phyloP scores from a whole-genome alignment of 305 asterid genomes.

The Euphrasia arctica region DNA sequence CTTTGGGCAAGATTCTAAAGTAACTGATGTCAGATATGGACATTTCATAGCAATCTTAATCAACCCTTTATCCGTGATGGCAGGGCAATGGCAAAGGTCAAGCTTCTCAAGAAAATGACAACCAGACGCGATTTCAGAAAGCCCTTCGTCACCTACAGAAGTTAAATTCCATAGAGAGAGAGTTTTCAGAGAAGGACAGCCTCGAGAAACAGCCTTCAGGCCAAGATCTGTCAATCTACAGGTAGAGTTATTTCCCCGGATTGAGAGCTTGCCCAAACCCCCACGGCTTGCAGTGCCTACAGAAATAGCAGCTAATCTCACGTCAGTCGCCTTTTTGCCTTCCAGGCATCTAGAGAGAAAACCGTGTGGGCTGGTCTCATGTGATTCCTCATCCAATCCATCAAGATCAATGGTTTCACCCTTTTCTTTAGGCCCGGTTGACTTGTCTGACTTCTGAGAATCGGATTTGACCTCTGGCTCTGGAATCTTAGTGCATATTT shows the following conservation, averaged over 20 bases:
- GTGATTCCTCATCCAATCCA: constrained; percentile 25
- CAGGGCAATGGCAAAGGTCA: constrained; percentile 68
- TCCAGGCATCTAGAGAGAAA: constrained; percentile 77
- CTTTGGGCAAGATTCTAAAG: constrained; percentile 71
- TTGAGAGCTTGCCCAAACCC: constrained; percentile 87
- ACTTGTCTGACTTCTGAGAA: constrained; percentile 25
- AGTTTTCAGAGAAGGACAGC: constrained; percentile 73
- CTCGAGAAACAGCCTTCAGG: constrained; percentile 73
- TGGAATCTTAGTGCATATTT: constrained; percentile 32
- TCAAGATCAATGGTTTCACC: constrained; percentile 27
- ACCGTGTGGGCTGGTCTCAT: constrained; percentile 42
- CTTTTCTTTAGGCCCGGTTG: constrained; percentile 36
- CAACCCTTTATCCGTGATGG: constrained; percentile 66
- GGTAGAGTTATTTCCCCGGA: constrained; percentile 60
- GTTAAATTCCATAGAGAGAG: constrained; percentile 78
- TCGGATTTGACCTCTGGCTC: constrained; percentile 37
- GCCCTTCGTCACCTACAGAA: constrained; percentile 69
- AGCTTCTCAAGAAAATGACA: constrained; percentile 76
- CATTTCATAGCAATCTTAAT: constrained; percentile 63
- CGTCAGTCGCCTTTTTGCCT: constrained; percentile 87
- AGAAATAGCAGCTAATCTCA: constrained; percentile 85
- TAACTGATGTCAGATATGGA: constrained; percentile 59
- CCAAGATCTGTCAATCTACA: constrained; percentile 65
- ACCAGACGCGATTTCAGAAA: constrained; percentile 69
- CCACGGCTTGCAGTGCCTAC: constrained; percentile 75